Evolutionary conservation across 1,139 yeast genomes (phyloP), one percentile per base, ranked within the genome.

Genomic region (Meyerozyma elateridarum): DNA sequence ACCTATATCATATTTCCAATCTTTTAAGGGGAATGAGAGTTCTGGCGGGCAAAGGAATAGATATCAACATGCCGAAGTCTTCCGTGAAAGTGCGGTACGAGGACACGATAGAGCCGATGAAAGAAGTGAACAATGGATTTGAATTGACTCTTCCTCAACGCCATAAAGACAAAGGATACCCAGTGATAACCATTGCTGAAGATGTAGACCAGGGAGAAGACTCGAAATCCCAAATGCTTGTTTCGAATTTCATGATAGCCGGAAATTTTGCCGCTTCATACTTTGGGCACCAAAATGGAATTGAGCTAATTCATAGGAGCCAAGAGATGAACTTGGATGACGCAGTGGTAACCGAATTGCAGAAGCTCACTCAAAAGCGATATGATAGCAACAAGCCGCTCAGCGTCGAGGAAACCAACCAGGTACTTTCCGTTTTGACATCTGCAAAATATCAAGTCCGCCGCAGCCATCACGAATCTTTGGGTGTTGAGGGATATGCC

Each of bases 231-330:
- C 74, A 70, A 28, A 45, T 61, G 3, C 56, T 89, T 19, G 96
- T 89, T 3, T 73, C 91, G 0, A 94, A 88, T 51, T 56, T 83
- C 35, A 89, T 89, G 97, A 72, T 89, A 20, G 59, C 74, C 29
- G 85, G 93, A 2, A 88, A 88, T 51, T 62, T 70, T 19, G 56
- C 79, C 2, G 70, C 79, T 1, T 89, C 89, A 0, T 42, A 52
- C 2, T 75, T 64, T 45, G 75, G 83, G 9, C 26, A 42, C 6
- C 45, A 56, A 12, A 55, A 72, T 21, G 46, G 59, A 0, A 70
- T 84, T 7, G 79, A 87, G 1, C 74, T 79, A 6, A 61, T 87
- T 2, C 84, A 66, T 54, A 42, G 73, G 26, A 54, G 54, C 12
- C 70, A 64, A 36, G 53, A 51, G 15, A 52, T 65, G 52, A 54